These are phyloP conservation scores for Teratosphaeria destructans DNA, from an alignment of 2,329 filamentous ascomycete species.

Conservation along the genomic window DNA sequence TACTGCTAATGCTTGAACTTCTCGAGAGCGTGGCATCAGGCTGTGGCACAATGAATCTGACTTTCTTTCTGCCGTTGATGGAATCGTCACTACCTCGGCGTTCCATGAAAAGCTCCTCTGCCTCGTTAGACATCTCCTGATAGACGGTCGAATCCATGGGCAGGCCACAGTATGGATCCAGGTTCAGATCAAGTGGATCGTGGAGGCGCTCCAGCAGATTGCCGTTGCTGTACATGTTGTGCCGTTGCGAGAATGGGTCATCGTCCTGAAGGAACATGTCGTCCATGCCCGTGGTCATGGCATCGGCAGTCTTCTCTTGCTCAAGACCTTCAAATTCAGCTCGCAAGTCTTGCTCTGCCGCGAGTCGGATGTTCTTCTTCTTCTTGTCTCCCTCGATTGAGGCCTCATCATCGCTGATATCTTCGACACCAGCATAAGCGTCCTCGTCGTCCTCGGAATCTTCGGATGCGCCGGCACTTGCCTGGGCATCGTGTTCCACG, in stretches of 20 bases:
- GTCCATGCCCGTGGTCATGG: constrained; percentile 12
- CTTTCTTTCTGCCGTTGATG: constrained; percentile 20
- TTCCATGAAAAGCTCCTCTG: constrained; percentile 15
- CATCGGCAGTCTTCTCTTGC: constrained; percentile 7
- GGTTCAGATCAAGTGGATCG: constrained; percentile 13
- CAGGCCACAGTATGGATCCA: constrained; percentile 22
- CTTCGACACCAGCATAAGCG: constrained; percentile 22
- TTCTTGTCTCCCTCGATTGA: not conserved
- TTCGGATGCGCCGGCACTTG: constrained; percentile 8
- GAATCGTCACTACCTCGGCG: constrained; percentile 15
- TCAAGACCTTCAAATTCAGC: constrained; percentile 20
- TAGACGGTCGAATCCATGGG: constrained; percentile 13
- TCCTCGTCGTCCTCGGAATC: constrained; percentile 9
- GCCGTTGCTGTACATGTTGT: constrained; percentile 8
- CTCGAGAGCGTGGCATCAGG: constrained; percentile 15
- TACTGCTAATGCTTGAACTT: constrained; percentile 21
- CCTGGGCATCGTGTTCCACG: constrained; percentile 8
- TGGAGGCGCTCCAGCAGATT: constrained; percentile 3
- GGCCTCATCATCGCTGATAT: constrained; percentile 20
- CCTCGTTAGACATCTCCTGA: constrained; percentile 18
- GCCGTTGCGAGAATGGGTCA: constrained; percentile 1
- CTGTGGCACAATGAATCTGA: constrained; percentile 23
- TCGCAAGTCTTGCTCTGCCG: constrained; percentile 19
- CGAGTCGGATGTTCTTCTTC: constrained; percentile 10
- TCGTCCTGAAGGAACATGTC: constrained; percentile 12